Evolutionary conservation across 495 filamentous ascomycete genomes (phyloP).

Genomic region (Usnea hakonensis): DNA sequence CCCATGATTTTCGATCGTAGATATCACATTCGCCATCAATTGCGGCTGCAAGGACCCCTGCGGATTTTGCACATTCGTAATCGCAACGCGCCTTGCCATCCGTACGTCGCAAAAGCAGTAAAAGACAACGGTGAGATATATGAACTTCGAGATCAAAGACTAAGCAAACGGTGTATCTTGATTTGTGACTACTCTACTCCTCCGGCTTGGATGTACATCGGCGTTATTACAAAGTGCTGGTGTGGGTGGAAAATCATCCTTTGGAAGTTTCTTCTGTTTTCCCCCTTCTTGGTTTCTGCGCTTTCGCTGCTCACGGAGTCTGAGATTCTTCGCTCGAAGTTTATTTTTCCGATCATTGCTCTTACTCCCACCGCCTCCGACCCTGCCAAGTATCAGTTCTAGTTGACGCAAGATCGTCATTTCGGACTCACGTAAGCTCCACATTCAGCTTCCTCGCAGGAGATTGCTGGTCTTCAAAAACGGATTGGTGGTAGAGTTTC

Average conservation of each 20-base stretch:
- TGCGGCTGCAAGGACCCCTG: not conserved
- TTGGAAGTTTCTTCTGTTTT: conserved; percentile 35
- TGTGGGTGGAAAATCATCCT: conserved; percentile 32
- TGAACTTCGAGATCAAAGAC: not conserved
- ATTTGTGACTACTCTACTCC: conserved; percentile 34
- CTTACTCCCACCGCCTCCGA: conserved; percentile 77
- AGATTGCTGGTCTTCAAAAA: conserved; percentile 58
- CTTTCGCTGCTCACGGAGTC: conserved; percentile 73
- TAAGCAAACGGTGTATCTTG: not conserved
- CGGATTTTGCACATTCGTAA: not conserved
- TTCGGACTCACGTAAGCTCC: conserved; percentile 66
- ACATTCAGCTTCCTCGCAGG: conserved; percentile 73
- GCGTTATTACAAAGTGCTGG: conserved; percentile 29
- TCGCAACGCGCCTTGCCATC: not conserved
- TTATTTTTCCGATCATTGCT: conserved; percentile 61
- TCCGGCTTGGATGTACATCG: conserved; percentile 53
- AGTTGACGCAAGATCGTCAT: not conserved
- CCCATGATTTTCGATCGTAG: not conserved
- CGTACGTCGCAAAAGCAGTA: not conserved
- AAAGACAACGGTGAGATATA: not conserved
- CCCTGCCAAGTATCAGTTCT: conserved; percentile 33
- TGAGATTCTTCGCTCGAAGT: conserved; percentile 78
- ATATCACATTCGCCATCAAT: not conserved
- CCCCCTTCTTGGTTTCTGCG: conserved; percentile 38
- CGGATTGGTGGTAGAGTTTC: conserved; percentile 78